Evolutionary conservation across 2,329 filamentous ascomycete species (phyloP), one percentile per base, ranked within the genome.

Genomic region (Trichophyton mentagrophytes): DNA sequence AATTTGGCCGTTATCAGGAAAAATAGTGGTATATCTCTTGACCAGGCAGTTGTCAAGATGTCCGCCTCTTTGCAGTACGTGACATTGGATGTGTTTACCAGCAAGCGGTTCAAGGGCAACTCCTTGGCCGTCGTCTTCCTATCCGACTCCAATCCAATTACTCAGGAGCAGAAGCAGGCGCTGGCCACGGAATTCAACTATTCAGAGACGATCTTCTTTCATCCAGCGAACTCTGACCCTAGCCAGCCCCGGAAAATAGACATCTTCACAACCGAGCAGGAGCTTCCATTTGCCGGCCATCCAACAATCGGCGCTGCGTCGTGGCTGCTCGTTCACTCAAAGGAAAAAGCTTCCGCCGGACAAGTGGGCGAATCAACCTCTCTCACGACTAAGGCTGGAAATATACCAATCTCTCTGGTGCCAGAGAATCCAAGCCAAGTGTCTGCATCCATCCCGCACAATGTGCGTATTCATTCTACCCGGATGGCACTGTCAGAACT

Each of bases 161-260:
- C 76, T 1, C 79, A 82, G 66, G 68, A 72, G 1, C 77, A 79
- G 67, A 85, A 86, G 68, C 82, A 84, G 67, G 67, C 71, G 63
- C 79, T 86, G 61, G 82, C 83, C 46, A 74, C 76, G 59, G 83
- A 86, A 70, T 85, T 86, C 74, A 84, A 84, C 71, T 79, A 83
- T 66, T 84, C 81, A 57, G 83, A 85, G 70, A 85, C 83, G 0
- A 80, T 85, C 58, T 85, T 86, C 67, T 71, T 85, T 25, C 81
- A 85, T 71, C 77, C 79, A 42, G 62, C 67, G 7, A 59, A 64
- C 30, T 60, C 65, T 9, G 81, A 83, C 67, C 81, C 82, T 67
- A 68, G 70, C 59, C 67, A 73, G 62, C 67, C 72, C 20, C 70
- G 79, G 51, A 71, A 71, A 57, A 78, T 85, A 65, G 80, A 85